Base-by-base conservation (phyloP, 345 rosid genomes). In the Arabis hirsuta region DNA sequence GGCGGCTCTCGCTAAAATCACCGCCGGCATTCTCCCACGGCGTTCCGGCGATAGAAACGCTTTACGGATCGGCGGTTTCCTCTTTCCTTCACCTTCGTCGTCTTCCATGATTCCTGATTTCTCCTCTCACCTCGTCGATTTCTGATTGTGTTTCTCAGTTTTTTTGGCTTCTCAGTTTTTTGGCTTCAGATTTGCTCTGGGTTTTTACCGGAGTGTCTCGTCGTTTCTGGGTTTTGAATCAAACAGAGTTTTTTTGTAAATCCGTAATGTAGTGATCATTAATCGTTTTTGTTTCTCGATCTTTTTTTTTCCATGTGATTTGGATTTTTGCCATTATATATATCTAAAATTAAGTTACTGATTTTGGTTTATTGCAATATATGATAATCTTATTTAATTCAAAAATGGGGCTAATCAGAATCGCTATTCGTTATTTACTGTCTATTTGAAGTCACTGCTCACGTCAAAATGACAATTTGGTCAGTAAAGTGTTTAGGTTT, bases 1-100 rank as follows among this genome's bases (percentile, higher is more conserved):
- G 72, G 52, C 54, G 74, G 86, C 82, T 39, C 66, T 89, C 73
- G 79, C 87, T 3, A 82, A 77, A 71, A 53, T 81, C 60, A 69
- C 84, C 20, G 79, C 80, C 69, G 78, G 61, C 13, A 68, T 82
- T 53, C 34, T 82, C 29, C 82, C 77, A 13, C 78, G 56, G 46
- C 79, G 74, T 12, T 12, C 74, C 54, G 70, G 70, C 6, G 65
- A 67, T 44, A 36, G 74, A 63, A 73, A 45, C 63, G 31, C 47
- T 13, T 2, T 78, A 65, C 2, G 73, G 22, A 72, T 78, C 54
- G 71, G 77, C 0, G 69, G 76, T 45, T 62, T 73, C 7, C 39
- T 47, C 34, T 57, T 72, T 8, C 73, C 73, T 9, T 8, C 74
- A 12, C 79, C 79, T 55, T 68, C 70, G 11, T 20, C 69, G 0